A percentile compares a stretch with the other conserved stretches of the same genome.
Evolutionary conservation across 331 rosid species (phyloP).

Genomic region (Pyrus hybrid): DNA sequence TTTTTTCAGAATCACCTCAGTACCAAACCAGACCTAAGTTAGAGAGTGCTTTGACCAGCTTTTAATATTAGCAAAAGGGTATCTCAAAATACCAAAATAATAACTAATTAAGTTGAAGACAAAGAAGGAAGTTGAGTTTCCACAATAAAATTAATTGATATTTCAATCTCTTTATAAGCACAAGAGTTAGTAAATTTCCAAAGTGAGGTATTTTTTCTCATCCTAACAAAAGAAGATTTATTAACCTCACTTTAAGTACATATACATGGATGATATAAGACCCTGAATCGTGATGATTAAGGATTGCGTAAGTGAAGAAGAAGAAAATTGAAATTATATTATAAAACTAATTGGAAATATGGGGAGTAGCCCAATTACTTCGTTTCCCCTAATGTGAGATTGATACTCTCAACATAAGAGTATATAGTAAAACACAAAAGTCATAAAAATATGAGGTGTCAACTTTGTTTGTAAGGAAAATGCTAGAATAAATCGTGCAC

Average conservation of each 20-base stretch:
- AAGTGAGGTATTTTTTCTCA: too few relatives aligned
- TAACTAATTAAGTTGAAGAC: too few relatives aligned
- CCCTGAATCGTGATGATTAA: background rate
- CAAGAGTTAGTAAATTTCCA: too few relatives aligned
- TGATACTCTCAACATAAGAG: background rate
- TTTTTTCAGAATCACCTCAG: too few relatives aligned
- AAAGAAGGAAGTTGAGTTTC: too few relatives aligned
- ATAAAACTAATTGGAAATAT: too few relatives aligned
- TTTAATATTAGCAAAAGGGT: background rate
- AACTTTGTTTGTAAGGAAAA: background rate
- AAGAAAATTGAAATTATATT: too few relatives aligned
- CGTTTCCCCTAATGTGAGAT: too few relatives aligned
- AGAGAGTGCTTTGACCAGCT: background rate
- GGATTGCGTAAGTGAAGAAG: background rate
- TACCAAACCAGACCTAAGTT: too few relatives aligned
- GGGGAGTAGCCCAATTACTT: too few relatives aligned
- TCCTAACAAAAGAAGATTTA: background rate
- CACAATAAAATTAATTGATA: too few relatives aligned
- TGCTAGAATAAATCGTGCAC: background rate
- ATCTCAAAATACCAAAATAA: background rate
- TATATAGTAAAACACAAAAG: background rate
- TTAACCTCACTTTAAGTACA: background rate
- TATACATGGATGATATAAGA: background rate
- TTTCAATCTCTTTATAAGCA: too few relatives aligned
- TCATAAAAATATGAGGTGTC: background rate